These are phyloP conservation scores for Trametes villosa DNA, from an alignment of 768 basidiomycete species.

Conservation along the genomic window DNA sequence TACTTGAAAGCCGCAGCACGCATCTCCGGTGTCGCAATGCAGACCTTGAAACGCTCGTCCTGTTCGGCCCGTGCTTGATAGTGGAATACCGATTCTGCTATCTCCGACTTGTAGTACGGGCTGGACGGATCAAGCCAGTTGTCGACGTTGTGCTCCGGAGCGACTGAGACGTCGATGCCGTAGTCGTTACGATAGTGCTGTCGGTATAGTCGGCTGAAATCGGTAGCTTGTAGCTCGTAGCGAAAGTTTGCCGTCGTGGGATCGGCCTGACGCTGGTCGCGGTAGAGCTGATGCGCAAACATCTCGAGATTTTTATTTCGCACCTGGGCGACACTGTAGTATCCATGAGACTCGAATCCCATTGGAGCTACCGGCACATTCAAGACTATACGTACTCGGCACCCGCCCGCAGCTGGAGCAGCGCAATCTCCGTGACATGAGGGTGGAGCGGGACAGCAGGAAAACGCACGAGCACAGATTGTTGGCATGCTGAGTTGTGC, in stretches of 20 bases:
- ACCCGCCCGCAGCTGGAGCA: constrained; percentile 15
- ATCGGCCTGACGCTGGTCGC: not conserved
- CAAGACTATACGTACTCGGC: not conserved
- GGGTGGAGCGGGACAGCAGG: too few species aligned
- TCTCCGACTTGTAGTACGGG: constrained; percentile 18
- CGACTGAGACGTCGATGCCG: constrained; percentile 16
- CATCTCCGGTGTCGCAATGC: constrained; percentile 36
- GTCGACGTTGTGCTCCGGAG: constrained; percentile 26
- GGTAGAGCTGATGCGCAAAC: not conserved
- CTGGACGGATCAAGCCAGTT: constrained; percentile 30
- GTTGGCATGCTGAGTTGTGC: too few species aligned
- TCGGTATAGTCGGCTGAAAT: constrained; percentile 30
- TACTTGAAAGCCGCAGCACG: constrained; percentile 28
- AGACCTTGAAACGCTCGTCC: constrained; percentile 36
- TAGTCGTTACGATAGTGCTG: constrained; percentile 26
- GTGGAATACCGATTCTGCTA: constrained; percentile 31
- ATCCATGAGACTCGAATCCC: not conserved
- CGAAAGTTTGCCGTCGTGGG: constrained; percentile 21
- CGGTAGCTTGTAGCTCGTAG: constrained; percentile 24
- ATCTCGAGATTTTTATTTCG: constrained; percentile 8
- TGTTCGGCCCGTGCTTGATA: constrained; percentile 28
- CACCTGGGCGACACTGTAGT: constrained; percentile 5
- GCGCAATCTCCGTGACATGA: too few species aligned
- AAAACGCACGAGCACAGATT: too few species aligned
- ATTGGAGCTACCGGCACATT: not conserved